These are phyloP conservation scores for Curvularia verruculosa DNA, from an alignment of 2,329 filamentous ascomycete genomes.

Conservation along the genomic window DNA sequence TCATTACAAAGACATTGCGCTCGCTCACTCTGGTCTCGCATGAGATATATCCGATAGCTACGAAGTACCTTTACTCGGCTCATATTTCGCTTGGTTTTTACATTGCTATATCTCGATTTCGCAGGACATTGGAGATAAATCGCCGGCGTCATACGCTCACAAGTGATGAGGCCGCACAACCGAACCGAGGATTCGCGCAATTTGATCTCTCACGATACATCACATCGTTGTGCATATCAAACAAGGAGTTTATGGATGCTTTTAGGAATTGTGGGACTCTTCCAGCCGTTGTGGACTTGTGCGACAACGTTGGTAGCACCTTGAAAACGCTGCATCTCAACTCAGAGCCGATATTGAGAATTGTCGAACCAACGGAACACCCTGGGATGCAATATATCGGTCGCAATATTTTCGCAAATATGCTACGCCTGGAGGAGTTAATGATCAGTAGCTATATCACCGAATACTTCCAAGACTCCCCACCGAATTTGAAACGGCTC, in stretches of 20 bases:
- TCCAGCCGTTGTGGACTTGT: background rate
- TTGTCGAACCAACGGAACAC: background rate
- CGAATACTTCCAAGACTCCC: background rate
- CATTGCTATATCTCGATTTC: background rate
- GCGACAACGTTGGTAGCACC: background rate
- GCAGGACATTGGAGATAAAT: background rate
- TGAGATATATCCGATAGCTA: background rate
- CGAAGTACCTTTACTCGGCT: background rate
- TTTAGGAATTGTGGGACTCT: background rate
- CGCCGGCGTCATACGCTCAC: background rate
- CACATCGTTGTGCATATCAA: background rate
- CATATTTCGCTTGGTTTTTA: background rate
- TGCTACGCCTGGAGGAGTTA: background rate
- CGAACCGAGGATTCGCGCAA: background rate
- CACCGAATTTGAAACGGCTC: background rate
- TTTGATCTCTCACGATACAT: background rate
- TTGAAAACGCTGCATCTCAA: background rate
- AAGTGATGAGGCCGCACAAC: background rate
- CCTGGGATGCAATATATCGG: background rate
- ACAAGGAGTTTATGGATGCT: too few species aligned
- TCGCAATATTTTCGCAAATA: background rate
- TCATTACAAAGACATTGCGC: background rate
- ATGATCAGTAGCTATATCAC: background rate
- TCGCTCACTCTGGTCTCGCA: background rate
- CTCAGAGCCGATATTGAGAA: background rate